Conservation (phyloP, 1,284 basidiomycete genomes). For the Irpex lacteus region DNA sequence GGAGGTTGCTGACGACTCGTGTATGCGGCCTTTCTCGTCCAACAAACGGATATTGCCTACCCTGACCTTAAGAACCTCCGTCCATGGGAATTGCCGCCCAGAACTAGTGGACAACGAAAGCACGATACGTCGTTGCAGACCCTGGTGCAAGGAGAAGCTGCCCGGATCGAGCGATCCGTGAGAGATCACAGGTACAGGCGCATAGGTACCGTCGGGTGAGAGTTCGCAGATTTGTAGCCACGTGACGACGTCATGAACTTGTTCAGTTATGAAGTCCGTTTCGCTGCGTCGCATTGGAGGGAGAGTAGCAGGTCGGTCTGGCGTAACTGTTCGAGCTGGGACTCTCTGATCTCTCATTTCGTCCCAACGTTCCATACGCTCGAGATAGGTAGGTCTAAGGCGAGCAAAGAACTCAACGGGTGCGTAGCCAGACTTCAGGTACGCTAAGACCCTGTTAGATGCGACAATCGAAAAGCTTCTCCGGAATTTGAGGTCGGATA, state of each 20-base stretch:
- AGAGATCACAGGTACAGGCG: constrained; percentile 80
- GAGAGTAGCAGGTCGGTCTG: constrained; percentile 34
- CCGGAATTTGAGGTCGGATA: constrained; percentile 78
- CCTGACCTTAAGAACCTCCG: constrained; percentile 72
- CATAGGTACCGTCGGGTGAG: constrained; percentile 80
- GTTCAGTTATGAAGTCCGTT: constrained; percentile 87
- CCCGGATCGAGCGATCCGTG: constrained; percentile 81
- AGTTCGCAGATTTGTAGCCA: constrained; percentile 89
- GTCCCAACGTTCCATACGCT: constrained; percentile 89
- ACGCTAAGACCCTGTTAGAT: constrained; percentile 69
- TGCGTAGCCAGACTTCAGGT: constrained; percentile 74
- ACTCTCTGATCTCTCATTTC: constrained; percentile 75
- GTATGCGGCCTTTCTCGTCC: constrained; percentile 80
- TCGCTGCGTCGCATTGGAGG: constrained; percentile 88
- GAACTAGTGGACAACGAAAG: constrained; percentile 85
- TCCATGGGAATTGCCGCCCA: constrained; percentile 87
- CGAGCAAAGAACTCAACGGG: constrained; percentile 88
- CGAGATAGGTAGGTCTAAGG: constrained; percentile 77
- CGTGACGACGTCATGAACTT: constrained; percentile 86
- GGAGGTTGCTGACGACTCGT: constrained; percentile 58
- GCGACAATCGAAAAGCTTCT: constrained; percentile 78
- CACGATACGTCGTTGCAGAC: constrained; percentile 82
- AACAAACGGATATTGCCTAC: constrained; percentile 82
- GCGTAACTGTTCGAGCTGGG: constrained; percentile 19
- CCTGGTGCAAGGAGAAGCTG: constrained; percentile 88